Percentiles rank a stretch among this genome's conserved stretches.
Evolutionary conservation across 441 rosid species (phyloP).

Genomic region (Gossypium gossypioides): DNA sequence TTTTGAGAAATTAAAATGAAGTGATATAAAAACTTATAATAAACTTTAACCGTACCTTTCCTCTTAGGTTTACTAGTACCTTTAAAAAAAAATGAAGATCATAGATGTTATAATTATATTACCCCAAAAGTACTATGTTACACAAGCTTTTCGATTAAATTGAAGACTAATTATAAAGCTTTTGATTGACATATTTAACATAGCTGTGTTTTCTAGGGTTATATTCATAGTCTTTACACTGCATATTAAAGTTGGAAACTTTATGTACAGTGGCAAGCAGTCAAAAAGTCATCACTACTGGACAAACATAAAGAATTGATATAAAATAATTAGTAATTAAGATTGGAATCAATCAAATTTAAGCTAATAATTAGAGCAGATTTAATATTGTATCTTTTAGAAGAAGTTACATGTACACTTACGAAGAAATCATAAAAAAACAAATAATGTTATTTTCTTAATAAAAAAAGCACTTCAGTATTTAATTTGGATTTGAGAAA

Average conservation of each 20-base stretch:
- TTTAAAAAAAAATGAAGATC: too few relatives aligned
- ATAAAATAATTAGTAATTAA: neutral
- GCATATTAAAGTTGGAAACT: slow-evolving; percentile 5
- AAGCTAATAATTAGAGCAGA: neutral
- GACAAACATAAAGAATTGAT: neutral
- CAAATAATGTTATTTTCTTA: too few relatives aligned
- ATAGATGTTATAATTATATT: too few relatives aligned
- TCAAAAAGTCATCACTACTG: neutral
- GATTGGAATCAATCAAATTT: neutral
- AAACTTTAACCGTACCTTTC: too few relatives aligned
- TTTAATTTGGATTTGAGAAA: neutral
- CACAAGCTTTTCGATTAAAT: neutral
- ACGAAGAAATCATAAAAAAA: neutral
- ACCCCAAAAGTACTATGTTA: neutral
- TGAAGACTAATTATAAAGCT: neutral
- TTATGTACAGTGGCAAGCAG: slow-evolving; percentile 9
- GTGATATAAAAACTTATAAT: too few relatives aligned
- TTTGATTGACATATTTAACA: slow-evolving; percentile 12
- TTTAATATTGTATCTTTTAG: neutral
- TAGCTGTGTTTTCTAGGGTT: slow-evolving; percentile 3
- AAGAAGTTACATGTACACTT: neutral
- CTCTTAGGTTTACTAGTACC: too few relatives aligned
- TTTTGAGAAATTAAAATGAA: too few relatives aligned
- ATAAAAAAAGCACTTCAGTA: neutral
- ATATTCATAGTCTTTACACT: neutral